Evolutionary conservation across 2,329 filamentous ascomycete genomes (phyloP).

Genomic region (Aspergillus awamori): DNA sequence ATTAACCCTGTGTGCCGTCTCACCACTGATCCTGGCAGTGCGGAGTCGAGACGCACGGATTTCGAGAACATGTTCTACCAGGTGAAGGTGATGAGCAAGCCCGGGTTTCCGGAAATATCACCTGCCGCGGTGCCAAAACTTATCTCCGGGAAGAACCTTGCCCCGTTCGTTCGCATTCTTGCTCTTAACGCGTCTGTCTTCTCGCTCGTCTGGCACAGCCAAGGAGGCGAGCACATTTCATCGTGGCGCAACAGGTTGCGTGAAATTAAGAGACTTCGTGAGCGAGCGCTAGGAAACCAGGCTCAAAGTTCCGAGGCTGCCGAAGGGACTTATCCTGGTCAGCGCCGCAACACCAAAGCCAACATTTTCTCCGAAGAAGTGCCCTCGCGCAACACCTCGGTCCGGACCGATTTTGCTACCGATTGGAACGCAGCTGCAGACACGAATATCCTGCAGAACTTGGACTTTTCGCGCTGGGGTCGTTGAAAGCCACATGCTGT

Average conservation of each 20-base stretch:
- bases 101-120: conserved; percentile 88
- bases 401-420: conserved; percentile 37
- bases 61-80: conserved; percentile 69
- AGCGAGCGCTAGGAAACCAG: conserved; percentile 49
- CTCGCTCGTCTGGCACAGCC: conserved; percentile 79
- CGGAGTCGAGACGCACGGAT: conserved; percentile 33
- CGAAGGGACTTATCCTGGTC: conserved; percentile 38
- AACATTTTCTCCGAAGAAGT: conserved; percentile 42
- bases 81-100: conserved; percentile 85
- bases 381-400: conserved; percentile 34
- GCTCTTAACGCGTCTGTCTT: conserved; percentile 94
- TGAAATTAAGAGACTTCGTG: conserved; percentile 80
- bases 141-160: conserved; percentile 78
- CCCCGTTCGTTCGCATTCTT: conserved; percentile 82
- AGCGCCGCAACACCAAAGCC: conserved; percentile 42
- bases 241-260: conserved; percentile 86
- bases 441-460: conserved; percentile 41
- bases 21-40: conserved; percentile 41
- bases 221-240: conserved; percentile 78
- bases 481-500: conserved; percentile 27
- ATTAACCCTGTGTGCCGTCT: conserved; percentile 73
- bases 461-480: conserved; percentile 49
- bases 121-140: conserved; percentile 88
- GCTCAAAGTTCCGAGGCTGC: conserved; percentile 31
- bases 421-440: conserved; percentile 44